A percentile compares a stretch with the other conserved stretches of the same genome.
phyloP scores from a whole-genome alignment of 2,329 filamentous ascomycete genomes.

The Verticillium alfalfae region DNA sequence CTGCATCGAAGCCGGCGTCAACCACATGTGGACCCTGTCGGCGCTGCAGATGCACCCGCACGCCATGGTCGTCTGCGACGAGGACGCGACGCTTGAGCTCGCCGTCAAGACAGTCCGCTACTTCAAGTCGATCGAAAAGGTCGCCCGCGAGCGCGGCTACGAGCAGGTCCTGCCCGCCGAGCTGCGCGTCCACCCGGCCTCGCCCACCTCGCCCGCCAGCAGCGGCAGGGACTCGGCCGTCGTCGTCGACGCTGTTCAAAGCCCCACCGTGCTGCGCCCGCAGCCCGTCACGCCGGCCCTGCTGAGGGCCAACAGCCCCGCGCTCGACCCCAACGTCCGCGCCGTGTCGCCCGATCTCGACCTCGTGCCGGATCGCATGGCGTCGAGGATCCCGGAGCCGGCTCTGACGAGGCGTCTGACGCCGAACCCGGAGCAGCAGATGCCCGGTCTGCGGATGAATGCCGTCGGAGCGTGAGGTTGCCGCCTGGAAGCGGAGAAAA shows the following conservation, averaged over 20 bases:
- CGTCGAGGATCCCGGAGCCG: slow-evolving; percentile 48
- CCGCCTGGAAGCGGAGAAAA: not conserved
- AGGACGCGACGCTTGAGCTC: slow-evolving; percentile 69
- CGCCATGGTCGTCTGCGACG: slow-evolving; percentile 77
- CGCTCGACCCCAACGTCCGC: slow-evolving; percentile 48
- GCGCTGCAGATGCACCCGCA: slow-evolving; percentile 75
- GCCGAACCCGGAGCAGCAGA: slow-evolving; percentile 41
- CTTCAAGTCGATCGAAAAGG: slow-evolving; percentile 66
- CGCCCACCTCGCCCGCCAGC: not conserved
- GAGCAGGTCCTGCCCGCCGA: slow-evolving; percentile 53
- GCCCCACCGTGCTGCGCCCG: slow-evolving; percentile 43
- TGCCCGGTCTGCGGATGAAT: slow-evolving; percentile 17
- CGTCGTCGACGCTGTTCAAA: slow-evolving; percentile 35
- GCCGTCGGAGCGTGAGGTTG: slow-evolving; percentile 15
- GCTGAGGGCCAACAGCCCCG: slow-evolving; percentile 45
- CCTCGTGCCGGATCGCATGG: slow-evolving; percentile 58
- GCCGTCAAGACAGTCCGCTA: slow-evolving; percentile 73
- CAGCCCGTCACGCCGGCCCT: slow-evolving; percentile 52
- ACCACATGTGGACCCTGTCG: slow-evolving; percentile 88
- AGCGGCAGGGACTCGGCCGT: slow-evolving; percentile 18
- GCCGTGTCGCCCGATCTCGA: slow-evolving; percentile 54
- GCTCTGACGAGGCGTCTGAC: slow-evolving; percentile 36
- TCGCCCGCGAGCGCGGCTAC: slow-evolving; percentile 51
- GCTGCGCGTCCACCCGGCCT: slow-evolving; percentile 37
- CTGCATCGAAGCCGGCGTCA: slow-evolving; percentile 75